Evolutionary conservation across 805 yeast genomes (phyloP).

Genomic region (Candida qinlingensis): DNA sequence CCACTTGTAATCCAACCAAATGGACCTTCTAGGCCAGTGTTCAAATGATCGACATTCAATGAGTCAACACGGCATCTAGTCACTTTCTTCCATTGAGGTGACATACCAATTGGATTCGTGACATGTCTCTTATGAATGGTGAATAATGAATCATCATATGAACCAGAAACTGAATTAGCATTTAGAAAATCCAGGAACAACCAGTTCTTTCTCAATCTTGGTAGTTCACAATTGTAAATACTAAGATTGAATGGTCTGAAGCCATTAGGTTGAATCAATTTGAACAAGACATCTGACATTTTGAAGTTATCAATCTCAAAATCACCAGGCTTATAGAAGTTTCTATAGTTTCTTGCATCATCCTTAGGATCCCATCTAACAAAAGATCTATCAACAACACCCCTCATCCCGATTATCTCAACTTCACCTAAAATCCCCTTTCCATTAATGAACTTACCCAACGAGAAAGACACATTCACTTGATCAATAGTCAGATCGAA

Average conservation of each 20-base stretch:
- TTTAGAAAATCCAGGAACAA: slow-evolving; percentile 79
- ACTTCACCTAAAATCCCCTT: slow-evolving; percentile 79
- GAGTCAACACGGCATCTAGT: slow-evolving; percentile 83
- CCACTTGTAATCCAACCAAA: slow-evolving; percentile 97
- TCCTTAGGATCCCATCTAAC: slow-evolving; percentile 79
- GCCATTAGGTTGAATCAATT: slow-evolving; percentile 72
- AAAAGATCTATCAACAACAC: slow-evolving; percentile 87
- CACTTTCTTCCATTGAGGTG: slow-evolving; percentile 48
- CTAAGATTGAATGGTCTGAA: slow-evolving; percentile 85
- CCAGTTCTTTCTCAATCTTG: slow-evolving; percentile 87
- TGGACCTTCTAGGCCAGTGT: slow-evolving; percentile 88
- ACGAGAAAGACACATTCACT: slow-evolving; percentile 72
- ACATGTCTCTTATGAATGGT: slow-evolving; percentile 77
- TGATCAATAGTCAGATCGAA: slow-evolving; percentile 88
- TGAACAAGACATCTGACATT: slow-evolving; percentile 81
- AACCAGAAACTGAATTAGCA: slow-evolving; percentile 81
- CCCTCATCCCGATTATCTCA: slow-evolving; percentile 80
- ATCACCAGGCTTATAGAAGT: slow-evolving; percentile 77
- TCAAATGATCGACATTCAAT: slow-evolving; percentile 80
- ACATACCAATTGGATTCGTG: slow-evolving; percentile 1
- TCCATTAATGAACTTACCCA: slow-evolving; percentile 86
- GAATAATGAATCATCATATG: slow-evolving; percentile 89
- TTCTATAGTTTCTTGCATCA: slow-evolving; percentile 76
- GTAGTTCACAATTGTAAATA: slow-evolving; percentile 79
- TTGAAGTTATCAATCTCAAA: slow-evolving; percentile 82